These are phyloP conservation scores for Leccinum obscurum DNA, from an alignment of 768 basidiomycete species.

Conservation along the genomic window DNA sequence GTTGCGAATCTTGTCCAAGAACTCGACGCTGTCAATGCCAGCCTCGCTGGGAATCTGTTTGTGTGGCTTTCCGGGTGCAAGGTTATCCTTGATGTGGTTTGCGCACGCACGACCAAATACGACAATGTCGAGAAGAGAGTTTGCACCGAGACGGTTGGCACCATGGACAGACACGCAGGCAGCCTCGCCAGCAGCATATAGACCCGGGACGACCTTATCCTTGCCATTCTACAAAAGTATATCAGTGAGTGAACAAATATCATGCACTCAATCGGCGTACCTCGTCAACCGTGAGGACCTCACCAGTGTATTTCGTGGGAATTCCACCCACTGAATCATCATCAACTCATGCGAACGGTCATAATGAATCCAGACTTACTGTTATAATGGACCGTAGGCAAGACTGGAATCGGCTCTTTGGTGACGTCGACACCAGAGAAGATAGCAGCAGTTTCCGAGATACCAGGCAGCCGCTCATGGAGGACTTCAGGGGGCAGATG, in stretches of 20 bases:
- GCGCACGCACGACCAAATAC: conserved; percentile 99
- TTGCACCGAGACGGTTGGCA: conserved; percentile 98
- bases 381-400: conserved; percentile 99
- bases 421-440: conserved; percentile 99
- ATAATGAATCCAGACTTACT: conserved; percentile 53
- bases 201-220: conserved; percentile 91
- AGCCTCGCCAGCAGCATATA: conserved; percentile 98
- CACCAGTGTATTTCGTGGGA: conserved; percentile 97
- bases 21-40: conserved; percentile 80
- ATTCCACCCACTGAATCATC: conserved; percentile 88
- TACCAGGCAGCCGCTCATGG: conserved; percentile 96
- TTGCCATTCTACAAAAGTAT: conserved; percentile 62
- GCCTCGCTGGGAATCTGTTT: conserved; percentile 84
- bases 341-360: conserved; percentile 15
- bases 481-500: conserved; percentile 95
- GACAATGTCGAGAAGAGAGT: conserved; percentile 97
- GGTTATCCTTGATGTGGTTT: conserved; percentile 91
- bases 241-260: background rate
- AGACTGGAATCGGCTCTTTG: conserved; percentile 97
- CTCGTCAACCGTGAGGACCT: conserved; percentile 86
- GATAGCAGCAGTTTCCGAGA: conserved; percentile 98
- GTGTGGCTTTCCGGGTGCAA: conserved; percentile 89
- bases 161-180: conserved; percentile 99
- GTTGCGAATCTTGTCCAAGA: conserved; percentile 86
- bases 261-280: conserved; percentile 25